Evolutionary conservation across 1,139 yeast species (phyloP).

Genomic region (Arxiozyma bovina): DNA sequence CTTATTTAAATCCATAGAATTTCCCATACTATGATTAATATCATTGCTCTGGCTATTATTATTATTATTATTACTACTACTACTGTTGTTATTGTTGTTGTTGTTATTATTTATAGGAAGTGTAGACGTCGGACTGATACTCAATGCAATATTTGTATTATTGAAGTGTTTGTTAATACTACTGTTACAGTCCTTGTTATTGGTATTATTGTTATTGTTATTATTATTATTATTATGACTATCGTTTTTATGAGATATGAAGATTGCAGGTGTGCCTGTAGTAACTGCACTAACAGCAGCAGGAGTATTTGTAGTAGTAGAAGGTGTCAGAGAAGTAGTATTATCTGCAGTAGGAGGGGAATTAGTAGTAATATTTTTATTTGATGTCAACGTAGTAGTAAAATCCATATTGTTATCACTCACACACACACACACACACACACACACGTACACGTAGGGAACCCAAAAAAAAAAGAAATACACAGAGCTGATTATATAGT

Average conservation of each 20-base stretch:
- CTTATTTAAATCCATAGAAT: conserved; percentile 4
- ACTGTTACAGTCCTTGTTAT: background rate
- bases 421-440: too few relatives aligned
- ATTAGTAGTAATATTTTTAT: background rate
- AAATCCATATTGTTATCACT: background rate
- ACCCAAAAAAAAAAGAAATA: too few relatives aligned
- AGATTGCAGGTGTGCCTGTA: background rate
- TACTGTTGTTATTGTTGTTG: background rate
- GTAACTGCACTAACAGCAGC: background rate
- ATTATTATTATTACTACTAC: background rate
- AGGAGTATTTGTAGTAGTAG: background rate
- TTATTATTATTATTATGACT: background rate
- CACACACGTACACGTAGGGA: too few relatives aligned
- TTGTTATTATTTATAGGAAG: background rate
- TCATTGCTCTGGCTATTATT: background rate
- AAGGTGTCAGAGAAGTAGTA: background rate
- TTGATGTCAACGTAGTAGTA: background rate
- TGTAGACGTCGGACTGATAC: conserved; percentile 6
- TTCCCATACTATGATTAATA: background rate
- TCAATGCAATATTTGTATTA: background rate
- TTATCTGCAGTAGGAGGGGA: background rate
- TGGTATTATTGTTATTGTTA: background rate
- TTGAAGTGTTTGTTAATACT: background rate
- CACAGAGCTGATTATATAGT: too few relatives aligned
- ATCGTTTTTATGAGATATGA: background rate